phyloP scores from a whole-genome alignment of 2,329 filamentous ascomycete genomes.

The Hymenoscyphus linearis region DNA sequence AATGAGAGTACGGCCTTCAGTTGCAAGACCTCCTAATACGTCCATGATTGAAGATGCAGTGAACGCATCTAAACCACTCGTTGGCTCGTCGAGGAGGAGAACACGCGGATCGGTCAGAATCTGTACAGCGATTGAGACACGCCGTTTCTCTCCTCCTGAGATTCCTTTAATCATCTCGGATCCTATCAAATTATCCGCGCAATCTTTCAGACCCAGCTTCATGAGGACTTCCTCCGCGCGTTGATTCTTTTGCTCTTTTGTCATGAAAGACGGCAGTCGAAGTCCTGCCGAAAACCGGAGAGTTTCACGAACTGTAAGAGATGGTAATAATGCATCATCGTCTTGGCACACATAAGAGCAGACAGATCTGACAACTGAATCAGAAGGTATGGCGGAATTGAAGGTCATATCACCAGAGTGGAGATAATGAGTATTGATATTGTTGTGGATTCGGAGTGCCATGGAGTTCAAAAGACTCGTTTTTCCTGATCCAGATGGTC shows the following conservation, averaged over 20 bases:
- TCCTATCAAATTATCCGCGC: conserved; percentile 69
- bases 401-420: conserved; percentile 60
- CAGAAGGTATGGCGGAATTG: conserved; percentile 63
- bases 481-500: conserved; percentile 72
- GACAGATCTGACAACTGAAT: conserved; percentile 63
- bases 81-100: conserved; percentile 70
- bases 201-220: conserved; percentile 74
- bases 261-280: conserved; percentile 66
- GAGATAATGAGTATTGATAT: conserved; percentile 55
- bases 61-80: conserved; percentile 71
- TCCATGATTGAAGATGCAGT: conserved; percentile 73
- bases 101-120: conserved; percentile 71
- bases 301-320: conserved; percentile 70
- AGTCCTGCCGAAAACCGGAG: conserved; percentile 66
- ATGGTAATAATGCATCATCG: conserved; percentile 69
- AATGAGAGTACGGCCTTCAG: conserved; percentile 68
- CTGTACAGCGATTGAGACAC: conserved; percentile 73
- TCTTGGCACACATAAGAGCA: conserved; percentile 76
- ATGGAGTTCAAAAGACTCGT: conserved; percentile 70
- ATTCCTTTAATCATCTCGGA: conserved; percentile 71
- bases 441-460: conserved; percentile 60
- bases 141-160: conserved; percentile 72
- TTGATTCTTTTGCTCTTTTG: conserved; percentile 57
- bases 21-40: conserved; percentile 63
- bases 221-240: conserved; percentile 66